phyloP scores from a whole-genome alignment of 164 flowering plant species.

The Berberis thunbergii region DNA sequence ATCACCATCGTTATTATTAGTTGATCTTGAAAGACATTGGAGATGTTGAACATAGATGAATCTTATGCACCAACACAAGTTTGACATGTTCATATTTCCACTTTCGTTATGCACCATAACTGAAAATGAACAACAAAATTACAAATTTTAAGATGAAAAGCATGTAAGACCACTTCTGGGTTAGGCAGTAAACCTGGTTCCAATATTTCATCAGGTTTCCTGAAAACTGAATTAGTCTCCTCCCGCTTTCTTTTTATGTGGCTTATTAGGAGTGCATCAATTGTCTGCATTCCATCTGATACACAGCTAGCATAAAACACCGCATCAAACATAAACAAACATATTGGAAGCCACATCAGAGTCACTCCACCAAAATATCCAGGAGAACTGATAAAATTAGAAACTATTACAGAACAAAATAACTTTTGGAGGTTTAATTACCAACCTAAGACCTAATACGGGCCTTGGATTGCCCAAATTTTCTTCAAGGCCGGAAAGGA shows the following conservation, averaged over 20 bases:
- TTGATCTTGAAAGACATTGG: no score
- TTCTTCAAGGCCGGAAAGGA: conserved; percentile 48
- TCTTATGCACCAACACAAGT: no score
- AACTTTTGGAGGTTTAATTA: conserved; percentile 4
- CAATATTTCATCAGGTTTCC: conserved; percentile 23
- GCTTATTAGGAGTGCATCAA: conserved; percentile 85
- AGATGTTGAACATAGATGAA: no score
- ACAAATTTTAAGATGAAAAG: neutral
- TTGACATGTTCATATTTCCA: no score
- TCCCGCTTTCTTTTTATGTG: conserved; percentile 67
- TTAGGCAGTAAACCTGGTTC: conserved; percentile 31
- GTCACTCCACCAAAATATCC: neutral
- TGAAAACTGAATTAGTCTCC: conserved; percentile 18
- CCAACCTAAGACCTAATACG: conserved; percentile 84
- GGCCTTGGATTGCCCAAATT: conserved; percentile 79
- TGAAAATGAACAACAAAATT: neutral
- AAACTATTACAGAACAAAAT: neutral
- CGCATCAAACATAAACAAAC: conserved; percentile 12
- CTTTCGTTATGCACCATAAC: neutral
- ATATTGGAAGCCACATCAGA: neutral
- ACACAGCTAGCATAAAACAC: conserved; percentile 58
- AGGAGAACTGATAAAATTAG: neutral
- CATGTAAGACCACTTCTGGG: neutral
- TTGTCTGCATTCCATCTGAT: conserved; percentile 86
- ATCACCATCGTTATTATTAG: no score